Percentiles rank a stretch among this genome's conserved stretches.
Conservation (phyloP, 805 yeast species). For the Yamadazyma ubonensis region DNA sequence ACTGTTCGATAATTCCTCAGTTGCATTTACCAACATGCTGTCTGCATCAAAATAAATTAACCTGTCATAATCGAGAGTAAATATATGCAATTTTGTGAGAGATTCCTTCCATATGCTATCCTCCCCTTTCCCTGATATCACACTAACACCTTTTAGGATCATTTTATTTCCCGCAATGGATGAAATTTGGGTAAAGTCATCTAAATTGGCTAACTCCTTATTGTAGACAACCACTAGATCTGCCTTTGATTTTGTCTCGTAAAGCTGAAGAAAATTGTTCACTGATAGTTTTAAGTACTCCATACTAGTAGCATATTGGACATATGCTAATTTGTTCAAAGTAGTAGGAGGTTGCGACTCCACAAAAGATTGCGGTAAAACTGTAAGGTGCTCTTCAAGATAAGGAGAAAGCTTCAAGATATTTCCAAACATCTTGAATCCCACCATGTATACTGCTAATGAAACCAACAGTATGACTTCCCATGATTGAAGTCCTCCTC, state of each 20-base stretch:
- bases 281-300: slow-evolving; percentile 53
- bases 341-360: slow-evolving; percentile 14
- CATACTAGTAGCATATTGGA: slow-evolving; percentile 57
- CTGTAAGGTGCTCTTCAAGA: slow-evolving; percentile 9
- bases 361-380: slow-evolving; percentile 24
- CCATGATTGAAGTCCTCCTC: slow-evolving; percentile 2
- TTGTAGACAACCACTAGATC: slow-evolving; percentile 47
- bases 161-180: slow-evolving; percentile 21
- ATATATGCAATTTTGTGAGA: slow-evolving; percentile 55
- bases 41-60: slow-evolving; percentile 61
- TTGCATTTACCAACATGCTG: slow-evolving; percentile 33
- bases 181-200: slow-evolving; percentile 15
- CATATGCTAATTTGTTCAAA: slow-evolving; percentile 46
- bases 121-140: slow-evolving; percentile 11
- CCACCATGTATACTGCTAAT: not conserved
- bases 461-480: not conserved
- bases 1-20: slow-evolving; percentile 1
- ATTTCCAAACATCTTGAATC: not conserved
- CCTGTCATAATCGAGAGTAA: slow-evolving; percentile 51
- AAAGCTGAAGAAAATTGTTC: slow-evolving; percentile 41
- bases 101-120: slow-evolving; percentile 46
- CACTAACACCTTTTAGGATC: slow-evolving; percentile 24
- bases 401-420: not conserved
- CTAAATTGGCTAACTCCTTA: slow-evolving; percentile 15
- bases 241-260: slow-evolving; percentile 31